Conservation (phyloP, 1,284 basidiomycete genomes). For the Ceratobasidium sp. region DNA sequence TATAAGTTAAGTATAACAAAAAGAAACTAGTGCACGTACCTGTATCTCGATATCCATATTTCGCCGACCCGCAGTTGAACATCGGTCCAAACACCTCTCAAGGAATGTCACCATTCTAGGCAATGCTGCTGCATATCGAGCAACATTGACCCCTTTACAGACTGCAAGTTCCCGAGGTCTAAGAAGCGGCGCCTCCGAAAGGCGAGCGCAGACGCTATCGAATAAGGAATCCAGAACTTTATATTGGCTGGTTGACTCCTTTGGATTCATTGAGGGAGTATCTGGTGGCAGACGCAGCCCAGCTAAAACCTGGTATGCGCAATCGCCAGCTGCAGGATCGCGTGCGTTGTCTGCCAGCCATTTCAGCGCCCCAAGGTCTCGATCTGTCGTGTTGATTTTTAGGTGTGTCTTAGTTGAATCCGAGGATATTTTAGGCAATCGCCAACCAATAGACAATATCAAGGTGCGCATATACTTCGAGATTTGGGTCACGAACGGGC, state of each 20-base stretch:
- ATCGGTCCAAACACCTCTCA: background rate
- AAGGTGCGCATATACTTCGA: constrained; percentile 1
- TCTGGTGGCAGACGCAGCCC: background rate
- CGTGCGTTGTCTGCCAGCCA: constrained; percentile 20
- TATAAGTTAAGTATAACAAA: too few relatives aligned
- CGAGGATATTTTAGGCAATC: background rate
- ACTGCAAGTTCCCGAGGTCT: background rate
- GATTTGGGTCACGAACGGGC: constrained; percentile 8
- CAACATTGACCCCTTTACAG: background rate
- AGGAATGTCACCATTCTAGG: background rate
- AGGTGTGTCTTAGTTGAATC: background rate
- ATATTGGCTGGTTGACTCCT: too few relatives aligned
- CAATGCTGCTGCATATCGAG: constrained; percentile 1
- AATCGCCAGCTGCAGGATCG: constrained; percentile 18
- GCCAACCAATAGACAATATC: background rate
- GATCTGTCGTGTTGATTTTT: background rate
- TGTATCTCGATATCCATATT: too few relatives aligned
- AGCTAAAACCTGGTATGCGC: constrained; percentile 12
- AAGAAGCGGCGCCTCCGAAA: background rate
- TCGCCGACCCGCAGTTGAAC: too few relatives aligned
- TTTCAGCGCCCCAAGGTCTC: background rate
- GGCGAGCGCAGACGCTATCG: background rate
- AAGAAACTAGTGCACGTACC: too few relatives aligned
- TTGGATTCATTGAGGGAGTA: background rate
- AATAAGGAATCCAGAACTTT: background rate